Evolutionary conservation across 129 eudicot species (phyloP), one percentile per base, ranked within the genome.

Genomic region (Solidago caesia): DNA sequence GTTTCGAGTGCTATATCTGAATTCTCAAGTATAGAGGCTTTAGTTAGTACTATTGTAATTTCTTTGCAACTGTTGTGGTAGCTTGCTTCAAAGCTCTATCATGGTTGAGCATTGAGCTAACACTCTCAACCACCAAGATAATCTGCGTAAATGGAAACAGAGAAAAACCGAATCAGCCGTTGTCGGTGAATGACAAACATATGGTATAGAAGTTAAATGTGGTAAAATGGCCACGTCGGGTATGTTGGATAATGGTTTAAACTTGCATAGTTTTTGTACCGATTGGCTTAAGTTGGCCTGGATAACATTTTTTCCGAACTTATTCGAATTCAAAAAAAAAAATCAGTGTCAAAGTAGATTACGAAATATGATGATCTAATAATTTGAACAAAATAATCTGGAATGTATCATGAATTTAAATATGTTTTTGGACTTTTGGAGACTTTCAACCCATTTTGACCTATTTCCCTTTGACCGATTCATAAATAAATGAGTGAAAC

Each of bases 71-170:
- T 2, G 47, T 47, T 43, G 88, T 64, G 4, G 78, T 72, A 26
- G 75, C 69, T 29, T 78, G 82, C 75, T 86, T 93, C 74, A 82
- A 72, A 74, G 86, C 85, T 82, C 98, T 88, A 68, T 93, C 98
- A 75, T 93, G 90, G 83, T 88, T 90, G 42, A 90, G 91, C 92
- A 90, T 85, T 12, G 98, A 82, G 65, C 84, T 81, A 14, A 90
- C 92, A 81, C 96, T 90, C 84, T 90, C 96, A 7, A 93, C 96
- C 75, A 90, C 96, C 90, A 88, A 82, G 64, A 90, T 73, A 74
- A 88, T 90, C 98, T 92, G 87, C 39, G 44, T 14, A 15, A 71
- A 71, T 52, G 4, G 41, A 72, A 43, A 27, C 29, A 9, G 6
- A 29, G 52, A 74, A 27, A 62, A 74, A 6, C 29, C 0, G 63